Conservation (phyloP, 169 alveolate species). For the Haemoproteus tartakovskyi region DNA sequence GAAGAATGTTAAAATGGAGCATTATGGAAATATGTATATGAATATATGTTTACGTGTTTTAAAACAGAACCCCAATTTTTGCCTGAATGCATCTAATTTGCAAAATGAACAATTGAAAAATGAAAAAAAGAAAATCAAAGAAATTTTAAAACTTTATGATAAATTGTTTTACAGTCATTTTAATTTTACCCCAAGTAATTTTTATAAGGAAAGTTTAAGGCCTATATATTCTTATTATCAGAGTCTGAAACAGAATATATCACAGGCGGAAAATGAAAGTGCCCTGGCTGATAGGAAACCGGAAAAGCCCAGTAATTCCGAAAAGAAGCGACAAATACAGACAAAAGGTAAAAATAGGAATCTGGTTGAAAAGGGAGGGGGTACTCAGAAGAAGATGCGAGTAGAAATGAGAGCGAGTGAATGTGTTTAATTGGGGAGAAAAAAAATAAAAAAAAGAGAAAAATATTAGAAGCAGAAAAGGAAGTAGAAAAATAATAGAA, state of each 20-base stretch:
- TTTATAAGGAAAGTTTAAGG: conserved; percentile 61
- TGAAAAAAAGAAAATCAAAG: conserved; percentile 64
- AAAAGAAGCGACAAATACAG: conserved; percentile 10
- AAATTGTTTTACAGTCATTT: conserved; percentile 55
- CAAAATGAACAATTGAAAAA: conserved; percentile 23
- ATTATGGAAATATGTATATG: conserved; percentile 46
- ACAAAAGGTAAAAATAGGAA: conserved; percentile 10
- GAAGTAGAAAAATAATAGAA: too few species aligned
- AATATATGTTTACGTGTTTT: conserved; percentile 34
- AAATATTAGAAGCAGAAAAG: too few species aligned
- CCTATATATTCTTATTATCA: conserved; percentile 63
- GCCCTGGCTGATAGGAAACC: conserved; percentile 10
- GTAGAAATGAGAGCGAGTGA: too few species aligned
- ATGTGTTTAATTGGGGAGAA: too few species aligned
- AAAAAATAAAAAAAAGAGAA: too few species aligned
- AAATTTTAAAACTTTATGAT: conserved; percentile 63
- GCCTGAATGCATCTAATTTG: not conserved
- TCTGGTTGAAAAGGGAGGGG: not conserved
- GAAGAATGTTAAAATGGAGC: conserved; percentile 38
- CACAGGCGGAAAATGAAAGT: not conserved
- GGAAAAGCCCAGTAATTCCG: conserved; percentile 2
- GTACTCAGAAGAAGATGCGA: too few species aligned
- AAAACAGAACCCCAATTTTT: conserved; percentile 21
- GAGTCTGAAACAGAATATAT: conserved; percentile 30
- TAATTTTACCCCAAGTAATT: conserved; percentile 57